Evolutionary conservation across 2,329 filamentous ascomycete species (phyloP), one percentile per base, ranked within the genome.

Genomic region (Cercospora sojina): DNA sequence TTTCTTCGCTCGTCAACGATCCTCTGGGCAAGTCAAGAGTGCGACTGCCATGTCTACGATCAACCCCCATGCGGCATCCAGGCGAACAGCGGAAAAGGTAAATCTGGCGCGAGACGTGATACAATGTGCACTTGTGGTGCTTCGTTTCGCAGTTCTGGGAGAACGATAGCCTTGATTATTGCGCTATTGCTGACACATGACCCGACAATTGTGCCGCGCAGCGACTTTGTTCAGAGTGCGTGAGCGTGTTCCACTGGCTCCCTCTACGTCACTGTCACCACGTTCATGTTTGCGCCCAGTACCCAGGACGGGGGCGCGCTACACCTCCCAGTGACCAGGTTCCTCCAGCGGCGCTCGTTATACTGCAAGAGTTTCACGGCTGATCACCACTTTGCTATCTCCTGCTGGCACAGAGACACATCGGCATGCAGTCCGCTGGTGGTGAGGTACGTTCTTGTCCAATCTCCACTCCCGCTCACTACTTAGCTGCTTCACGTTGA

Each of bases 401-500:
- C 35, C 35, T 41, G 35, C 43, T 58, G 55, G 55, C 20, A 32
- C 55, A 58, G 20, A 35, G n/a, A 58, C 55, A 23, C 31, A 23
- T 51, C 23, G 47, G 23, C 47, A 7, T 51, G 10, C 47, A 51
- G 47, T 51, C 23, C 47, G 23, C 20, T 51, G 16, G n/a, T n/a
- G 16, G n/a, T 16, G 38, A 47, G 58, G 23, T n/a, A 60, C 16
- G 23, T 47, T n/a, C 9, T 27, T 41, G 31, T 20, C 32, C 58
- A 60, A 60, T 60, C 23, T 60, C 38, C 58, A 60, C 58, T 47
- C 20, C 20, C 47, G 47, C 23, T 38, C 13, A 16, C 20, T 27
- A 58, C 12, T 12, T 31, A 25, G 32, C 57, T 60, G 35, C 38
- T 41, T 60, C 58, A 60, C 56, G 16, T 60, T 60, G 58, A 60